Evolutionary conservation across 2,329 filamentous ascomycete genomes (phyloP).

Genomic region (Fusarium xylarioides): DNA sequence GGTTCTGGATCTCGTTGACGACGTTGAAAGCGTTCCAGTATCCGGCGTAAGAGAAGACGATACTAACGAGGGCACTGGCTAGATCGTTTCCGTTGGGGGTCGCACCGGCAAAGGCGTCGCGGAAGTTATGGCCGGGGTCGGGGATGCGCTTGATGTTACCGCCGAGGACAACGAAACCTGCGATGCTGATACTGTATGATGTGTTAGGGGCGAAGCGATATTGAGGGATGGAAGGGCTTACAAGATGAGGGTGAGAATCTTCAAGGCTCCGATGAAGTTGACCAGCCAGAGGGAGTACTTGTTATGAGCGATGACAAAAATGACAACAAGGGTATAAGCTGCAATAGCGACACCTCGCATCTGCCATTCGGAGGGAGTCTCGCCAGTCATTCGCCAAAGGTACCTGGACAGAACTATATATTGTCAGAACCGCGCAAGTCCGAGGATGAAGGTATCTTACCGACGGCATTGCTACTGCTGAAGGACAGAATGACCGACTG

Average conservation of each 20-base stretch:
- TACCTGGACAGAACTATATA: slow-evolving; percentile 67
- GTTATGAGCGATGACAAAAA: slow-evolving; percentile 66
- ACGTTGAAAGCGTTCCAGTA: slow-evolving; percentile 70
- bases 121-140: slow-evolving; percentile 49
- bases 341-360: slow-evolving; percentile 73
- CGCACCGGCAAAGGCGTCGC: slow-evolving; percentile 48
- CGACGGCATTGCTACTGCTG: slow-evolving; percentile 70
- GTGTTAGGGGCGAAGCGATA: not conserved
- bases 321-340: slow-evolving; percentile 66
- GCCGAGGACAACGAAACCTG: slow-evolving; percentile 68
- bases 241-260: slow-evolving; percentile 70
- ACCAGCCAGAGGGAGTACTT: slow-evolving; percentile 64
- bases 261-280: slow-evolving; percentile 66
- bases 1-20: slow-evolving; percentile 69
- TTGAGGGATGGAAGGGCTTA: rapidly evolving
- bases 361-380: slow-evolving; percentile 66
- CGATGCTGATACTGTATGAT: slow-evolving; percentile 56
- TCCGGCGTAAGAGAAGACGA: slow-evolving; percentile 67
- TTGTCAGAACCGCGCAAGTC: not conserved
- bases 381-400: slow-evolving; percentile 65
- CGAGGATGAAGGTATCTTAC: not conserved
- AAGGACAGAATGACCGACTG: slow-evolving; percentile 72
- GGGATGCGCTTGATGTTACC: slow-evolving; percentile 45
- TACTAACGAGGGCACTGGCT: slow-evolving; percentile 62
- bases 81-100: slow-evolving; percentile 50